These are phyloP conservation scores for Exophiala sp. DNA, from an alignment of 2,329 filamentous ascomycete species.

Conservation along the genomic window DNA sequence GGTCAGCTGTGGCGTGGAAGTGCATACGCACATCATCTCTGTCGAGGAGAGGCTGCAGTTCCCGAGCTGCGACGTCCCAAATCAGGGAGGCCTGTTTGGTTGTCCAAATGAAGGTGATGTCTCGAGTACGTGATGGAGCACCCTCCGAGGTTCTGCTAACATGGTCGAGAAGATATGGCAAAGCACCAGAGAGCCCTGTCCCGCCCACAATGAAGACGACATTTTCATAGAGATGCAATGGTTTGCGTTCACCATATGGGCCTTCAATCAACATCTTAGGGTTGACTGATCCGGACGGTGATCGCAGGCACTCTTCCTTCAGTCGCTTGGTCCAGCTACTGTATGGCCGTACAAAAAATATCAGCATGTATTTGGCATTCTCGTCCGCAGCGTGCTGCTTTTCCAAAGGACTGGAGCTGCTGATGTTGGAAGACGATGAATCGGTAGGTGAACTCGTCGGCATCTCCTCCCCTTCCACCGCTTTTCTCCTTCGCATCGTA, in stretches of 20 bases:
- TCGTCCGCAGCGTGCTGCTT: background rate
- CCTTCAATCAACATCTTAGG: constrained; percentile 48
- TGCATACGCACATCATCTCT: constrained; percentile 33
- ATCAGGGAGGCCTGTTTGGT: constrained; percentile 33
- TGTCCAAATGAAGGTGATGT: constrained; percentile 36
- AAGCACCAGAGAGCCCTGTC: constrained; percentile 42
- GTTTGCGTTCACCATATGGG: constrained; percentile 45
- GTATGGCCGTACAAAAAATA: constrained; percentile 51
- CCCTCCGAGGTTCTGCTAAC: constrained; percentile 19
- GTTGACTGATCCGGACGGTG: background rate
- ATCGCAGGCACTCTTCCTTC: constrained; percentile 21
- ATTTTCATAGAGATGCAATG: constrained; percentile 47
- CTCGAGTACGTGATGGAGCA: constrained; percentile 22
- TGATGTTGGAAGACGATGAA: background rate
- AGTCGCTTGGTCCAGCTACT: constrained; percentile 49
- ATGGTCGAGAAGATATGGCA: constrained; percentile 40
- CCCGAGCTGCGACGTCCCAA: constrained; percentile 27
- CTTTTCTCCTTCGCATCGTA: background rate
- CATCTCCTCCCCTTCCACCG: background rate
- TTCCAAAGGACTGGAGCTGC: background rate
- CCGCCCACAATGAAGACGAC: constrained; percentile 47
- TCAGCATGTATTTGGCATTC: constrained; percentile 33
- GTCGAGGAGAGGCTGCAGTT: constrained; percentile 29
- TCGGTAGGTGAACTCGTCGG: background rate
- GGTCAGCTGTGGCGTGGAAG: constrained; percentile 31